Conservation (phyloP, 306 rosid genomes). For the Sophora flavescens region DNA sequence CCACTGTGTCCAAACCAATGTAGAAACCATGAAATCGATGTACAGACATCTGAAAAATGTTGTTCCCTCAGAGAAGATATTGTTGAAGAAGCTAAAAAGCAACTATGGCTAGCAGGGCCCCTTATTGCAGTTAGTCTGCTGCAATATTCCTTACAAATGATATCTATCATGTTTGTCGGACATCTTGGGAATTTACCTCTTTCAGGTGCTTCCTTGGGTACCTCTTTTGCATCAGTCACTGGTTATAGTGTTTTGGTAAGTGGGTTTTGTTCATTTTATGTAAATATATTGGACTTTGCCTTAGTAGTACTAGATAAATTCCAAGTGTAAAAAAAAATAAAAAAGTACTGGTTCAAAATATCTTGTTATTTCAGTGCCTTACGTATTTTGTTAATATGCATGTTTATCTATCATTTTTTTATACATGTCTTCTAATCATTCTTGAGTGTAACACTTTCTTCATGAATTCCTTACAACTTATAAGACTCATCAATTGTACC, state of each 20-base stretch:
- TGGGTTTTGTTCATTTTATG: conserved; percentile 19
- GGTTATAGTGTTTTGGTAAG: conserved; percentile 62
- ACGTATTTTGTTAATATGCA: not conserved
- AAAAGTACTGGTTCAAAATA: not conserved
- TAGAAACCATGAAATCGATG: conserved; percentile 32
- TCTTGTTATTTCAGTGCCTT: conserved; percentile 15
- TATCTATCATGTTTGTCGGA: conserved; percentile 66
- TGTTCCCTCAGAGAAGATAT: conserved; percentile 39
- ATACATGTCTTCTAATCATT: not conserved
- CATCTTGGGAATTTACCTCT: conserved; percentile 65
- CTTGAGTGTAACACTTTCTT: not conserved
- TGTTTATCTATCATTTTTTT: not conserved
- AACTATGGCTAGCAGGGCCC: conserved; percentile 63
- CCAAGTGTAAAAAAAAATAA: conserved; percentile 12
- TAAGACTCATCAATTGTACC: not conserved
- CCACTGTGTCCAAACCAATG: conserved; percentile 37
- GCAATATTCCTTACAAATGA: conserved; percentile 59
- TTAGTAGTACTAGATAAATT: not conserved
- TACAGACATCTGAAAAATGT: not conserved
- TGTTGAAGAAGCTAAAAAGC: conserved; percentile 58
- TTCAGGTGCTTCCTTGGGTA: conserved; percentile 64
- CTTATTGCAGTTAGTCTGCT: conserved; percentile 59
- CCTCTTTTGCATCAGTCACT: conserved; percentile 62
- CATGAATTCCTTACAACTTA: not conserved
- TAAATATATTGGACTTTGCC: not conserved